Evolutionary conservation across 2,329 filamentous ascomycete genomes (phyloP), one percentile per base, ranked within the genome.

Genomic region (Diaporthe aspalathi): DNA sequence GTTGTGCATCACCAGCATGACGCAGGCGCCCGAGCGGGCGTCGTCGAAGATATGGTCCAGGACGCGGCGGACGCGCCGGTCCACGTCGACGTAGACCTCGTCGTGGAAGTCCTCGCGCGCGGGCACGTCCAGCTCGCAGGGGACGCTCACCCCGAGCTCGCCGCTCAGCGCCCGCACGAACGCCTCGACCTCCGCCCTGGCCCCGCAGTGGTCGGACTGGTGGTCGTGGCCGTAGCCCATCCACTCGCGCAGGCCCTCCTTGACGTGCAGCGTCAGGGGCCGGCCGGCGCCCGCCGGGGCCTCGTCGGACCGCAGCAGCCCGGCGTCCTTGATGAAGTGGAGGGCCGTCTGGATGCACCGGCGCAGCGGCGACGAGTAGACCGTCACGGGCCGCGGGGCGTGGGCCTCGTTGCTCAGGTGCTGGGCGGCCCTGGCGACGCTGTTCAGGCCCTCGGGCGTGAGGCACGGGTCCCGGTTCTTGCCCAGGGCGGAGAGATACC

Each of bases 201-300:
- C 56, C 22, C 60, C 67, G 2, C 56, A 49, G 2, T 65, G 56
- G 65, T 73, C 71, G 6, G 71, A 52, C 43, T 71, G 50, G 65
- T 73, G 71, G 2, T 50, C 38, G 17, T 73, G 71, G 40, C 60
- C 56, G n/a, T 57, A 71, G 5, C 71, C 71, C 68, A 68, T 71
- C 71, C 71, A 73, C 56, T 73, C 71, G 24, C 71, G 71, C 12
- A 73, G 65, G 17, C 71, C 68, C 12, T 73, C 71, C 40, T 71
- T 71, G 56, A 73, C 24, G 12, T 47, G 32, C 20, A 73, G 65
- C 9, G 20, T 29, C 3, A 68, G n/a, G 1, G 32, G 20, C 3
- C 20, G 11, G n/a, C n/a, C n/a, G 5, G 12, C 24, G 24, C 35
- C 9, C 6, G 12, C 40, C 65, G 9, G 9, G 12, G 0, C 11